phyloP scores from a whole-genome alignment of 2,329 filamentous ascomycete genomes.

The Exophiala aquamarina region DNA sequence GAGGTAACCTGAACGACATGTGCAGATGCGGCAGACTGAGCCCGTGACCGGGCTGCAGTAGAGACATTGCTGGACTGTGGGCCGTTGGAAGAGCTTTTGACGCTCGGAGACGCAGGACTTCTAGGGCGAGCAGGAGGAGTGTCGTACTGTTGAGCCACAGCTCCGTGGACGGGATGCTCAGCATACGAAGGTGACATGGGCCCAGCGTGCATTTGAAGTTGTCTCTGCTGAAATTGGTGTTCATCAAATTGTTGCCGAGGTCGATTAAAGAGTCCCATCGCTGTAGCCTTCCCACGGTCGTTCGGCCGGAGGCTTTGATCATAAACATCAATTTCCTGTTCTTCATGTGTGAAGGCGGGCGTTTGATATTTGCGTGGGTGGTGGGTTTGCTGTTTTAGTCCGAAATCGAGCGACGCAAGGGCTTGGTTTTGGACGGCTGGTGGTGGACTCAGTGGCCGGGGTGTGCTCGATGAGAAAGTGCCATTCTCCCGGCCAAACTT shows the following conservation, averaged over 20 bases:
- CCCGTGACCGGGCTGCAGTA: conserved; percentile 9
- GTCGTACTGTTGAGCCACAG: conserved; percentile 26
- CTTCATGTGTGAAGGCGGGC: conserved; percentile 35
- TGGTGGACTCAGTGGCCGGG: conserved; percentile 43
- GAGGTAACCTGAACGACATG: conserved; percentile 22
- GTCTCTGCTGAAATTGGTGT: conserved; percentile 76
- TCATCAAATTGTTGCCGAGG: conserved; percentile 78
- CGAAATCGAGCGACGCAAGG: conserved; percentile 25
- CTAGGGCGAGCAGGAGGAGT: conserved; percentile 1
- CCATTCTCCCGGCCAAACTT: conserved; percentile 39
- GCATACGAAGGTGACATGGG: conserved; percentile 58
- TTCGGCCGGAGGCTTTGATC: conserved; percentile 66
- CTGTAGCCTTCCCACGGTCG: conserved; percentile 79
- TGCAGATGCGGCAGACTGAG: conserved; percentile 20
- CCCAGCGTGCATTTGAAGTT: conserved; percentile 76
- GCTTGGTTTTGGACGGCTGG: conserved; percentile 33
- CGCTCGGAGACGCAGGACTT: conserved; percentile 9
- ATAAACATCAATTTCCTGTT: conserved; percentile 65
- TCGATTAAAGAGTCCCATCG: conserved; percentile 70
- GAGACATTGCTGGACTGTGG: conserved; percentile 5
- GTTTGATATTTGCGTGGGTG: conserved; percentile 23
- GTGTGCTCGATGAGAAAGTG: conserved; percentile 30
- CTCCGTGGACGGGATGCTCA: conserved; percentile 12
- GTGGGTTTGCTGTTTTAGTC: conserved; percentile 12
- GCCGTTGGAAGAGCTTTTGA: conserved; percentile 5